Base-by-base conservation (phyloP, 225 moss, liverwort and hornwort genomes). In the Pseudisothecium myosuroides region DNA sequence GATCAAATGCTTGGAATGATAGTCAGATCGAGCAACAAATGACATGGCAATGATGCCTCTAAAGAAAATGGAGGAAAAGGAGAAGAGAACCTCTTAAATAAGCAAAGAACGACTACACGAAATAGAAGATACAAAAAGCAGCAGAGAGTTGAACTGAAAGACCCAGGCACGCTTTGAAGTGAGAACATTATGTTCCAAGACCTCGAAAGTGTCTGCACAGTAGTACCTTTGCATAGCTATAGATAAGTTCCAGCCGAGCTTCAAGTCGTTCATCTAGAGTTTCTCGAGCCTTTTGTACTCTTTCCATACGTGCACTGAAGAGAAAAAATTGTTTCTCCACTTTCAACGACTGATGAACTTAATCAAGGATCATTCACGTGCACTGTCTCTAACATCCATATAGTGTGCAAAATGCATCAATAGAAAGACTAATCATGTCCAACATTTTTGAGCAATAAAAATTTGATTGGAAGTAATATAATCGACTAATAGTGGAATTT, bases 231-330 rank as follows among this genome's bases (percentile, higher is more conserved):
- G 97, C 96, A 91, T 97, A 99, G 92, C 94, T 99, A 69, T 96
- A 96, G 77, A 99, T 96, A 43, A 99, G 92, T 88, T 99, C 95
- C 83, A 99, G 94, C 50, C 95, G 95, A 68, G 96, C 96, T 87
- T 96, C 93, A 79, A 99, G 93, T 87, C 96, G 94, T 86, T 97
- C 97, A 88, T 97, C 97, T 34, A 99, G 94, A 72, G 96, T 95
- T 83, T 94, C 94, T 93, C 95, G 95, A 82, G 99, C 93, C 88
- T 95, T 96, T 54, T 90, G 93, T 47, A 99, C 97, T 86, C 99
- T 92, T 89, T 94, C 97, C 91, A 99, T 96, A 31, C 99, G 96
- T 31, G 99, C 99, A 93, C 99, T 99, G 95, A 88, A 82, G 54
- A 83, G 49, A 45, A 67, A 84, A 85, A 71, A 85, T 37, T 22